phyloP scores from a whole-genome alignment of 2,329 filamentous ascomycete species.

The Beauveria medogensis region DNA sequence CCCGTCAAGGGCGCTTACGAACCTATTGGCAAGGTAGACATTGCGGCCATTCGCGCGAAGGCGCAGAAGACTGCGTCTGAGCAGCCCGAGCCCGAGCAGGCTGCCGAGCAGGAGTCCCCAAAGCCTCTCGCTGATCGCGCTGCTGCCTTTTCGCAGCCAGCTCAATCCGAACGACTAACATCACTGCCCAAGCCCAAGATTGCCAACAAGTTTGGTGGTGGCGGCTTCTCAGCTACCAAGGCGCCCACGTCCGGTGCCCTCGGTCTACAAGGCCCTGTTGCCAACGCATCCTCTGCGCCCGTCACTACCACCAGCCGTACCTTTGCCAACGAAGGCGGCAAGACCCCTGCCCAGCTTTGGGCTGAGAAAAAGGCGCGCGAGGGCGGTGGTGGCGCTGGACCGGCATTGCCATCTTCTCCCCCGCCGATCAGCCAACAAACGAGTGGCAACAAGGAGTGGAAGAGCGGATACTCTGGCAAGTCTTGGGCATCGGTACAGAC shows the following conservation, averaged over 20 bases:
- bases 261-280: conserved; percentile 52
- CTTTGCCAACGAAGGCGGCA: conserved; percentile 90
- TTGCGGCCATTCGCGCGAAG: conserved; percentile 81
- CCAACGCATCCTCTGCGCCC: conserved; percentile 47
- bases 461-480: conserved; percentile 86
- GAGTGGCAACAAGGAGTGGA: conserved; percentile 71
- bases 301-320: conserved; percentile 80
- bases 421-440: conserved; percentile 57
- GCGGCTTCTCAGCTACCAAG: conserved; percentile 79
- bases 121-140: conserved; percentile 68
- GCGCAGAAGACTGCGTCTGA: conserved; percentile 57
- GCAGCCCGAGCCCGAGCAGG: conserved; percentile 20
- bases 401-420: conserved; percentile 35
- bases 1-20: conserved; percentile 90
- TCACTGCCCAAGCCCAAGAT: conserved; percentile 91
- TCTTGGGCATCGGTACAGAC: conserved; percentile 81
- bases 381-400: conserved; percentile 41
- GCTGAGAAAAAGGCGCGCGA: conserved; percentile 92
- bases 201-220: conserved; percentile 74
- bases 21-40: conserved; percentile 93
- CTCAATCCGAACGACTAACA: conserved; percentile 69
- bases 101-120: conserved; percentile 29
- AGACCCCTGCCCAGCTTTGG: conserved; percentile 95
- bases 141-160: conserved; percentile 55
- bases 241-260: conserved; percentile 68